Evolutionary conservation across 2,329 filamentous ascomycete genomes (phyloP), one percentile per base, ranked within the genome.

Genomic region (Ophiosphaerella herpotricha): DNA sequence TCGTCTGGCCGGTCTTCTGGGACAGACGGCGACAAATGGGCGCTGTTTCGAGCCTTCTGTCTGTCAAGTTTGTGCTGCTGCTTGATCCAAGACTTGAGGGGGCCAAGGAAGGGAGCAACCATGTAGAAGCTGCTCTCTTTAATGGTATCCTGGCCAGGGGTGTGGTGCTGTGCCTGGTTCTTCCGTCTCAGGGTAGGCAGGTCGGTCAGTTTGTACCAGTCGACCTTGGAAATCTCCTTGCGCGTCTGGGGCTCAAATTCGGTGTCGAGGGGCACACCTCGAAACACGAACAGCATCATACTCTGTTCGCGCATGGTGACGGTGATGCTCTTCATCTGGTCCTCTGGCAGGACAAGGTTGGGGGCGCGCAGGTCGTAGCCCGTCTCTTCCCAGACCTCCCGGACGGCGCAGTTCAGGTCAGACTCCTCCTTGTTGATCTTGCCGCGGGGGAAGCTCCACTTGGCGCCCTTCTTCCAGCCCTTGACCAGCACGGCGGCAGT

Each of bases 391-490:
- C 92, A 94, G 4, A 96, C 93, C 68, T 99, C 94, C 43, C 94
- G 85, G 43, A 97, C 83, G 21, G 95, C 94, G 73, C 95, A 99
- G 68, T 94, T 91, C 48, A 97, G 75, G 67, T 99, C 93, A 52
- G 90, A 86, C 73, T 99, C 94, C 65, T 96, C 90, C 75, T 96
- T 96, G 78, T 97, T 97, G 76, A 99, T 97, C 77, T 99, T 99
- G 34, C 94, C 95, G 43, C 93, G 80, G 0, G 94, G 94, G 51
- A 99, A 99, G 71, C 91, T 96, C 94, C 94, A 99, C 69, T 88
- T 93, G 11, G 93, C 89, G 31, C 88, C 87, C 72, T 96, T 97
- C 79, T 97, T 99, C 91, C 92, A 99, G 13, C 94, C 95, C 70
- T 96, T 95, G 52, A 99, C 95, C 37, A 99, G 80, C 12, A 99